phyloP scores from a whole-genome alignment of 1,284 basidiomycete species.

The Caloboletus firmus region DNA sequence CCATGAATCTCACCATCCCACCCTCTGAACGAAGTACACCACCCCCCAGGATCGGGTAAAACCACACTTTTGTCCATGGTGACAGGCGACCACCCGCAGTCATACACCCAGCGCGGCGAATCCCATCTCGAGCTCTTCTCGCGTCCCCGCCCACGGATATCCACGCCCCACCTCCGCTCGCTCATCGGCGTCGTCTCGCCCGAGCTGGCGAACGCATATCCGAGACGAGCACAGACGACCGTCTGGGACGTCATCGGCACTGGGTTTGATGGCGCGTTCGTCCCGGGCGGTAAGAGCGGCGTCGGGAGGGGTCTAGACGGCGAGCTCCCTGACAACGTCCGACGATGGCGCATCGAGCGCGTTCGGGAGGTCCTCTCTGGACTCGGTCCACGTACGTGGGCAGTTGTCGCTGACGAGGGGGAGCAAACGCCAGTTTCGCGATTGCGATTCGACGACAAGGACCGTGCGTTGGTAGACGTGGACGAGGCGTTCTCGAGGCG shows the following conservation, averaged over 20 bases:
- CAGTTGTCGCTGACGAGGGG: not conserved
- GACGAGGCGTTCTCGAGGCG: constrained; percentile 44
- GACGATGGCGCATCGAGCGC: constrained; percentile 46
- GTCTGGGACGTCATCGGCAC: constrained; percentile 82
- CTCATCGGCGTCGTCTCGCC: constrained; percentile 83
- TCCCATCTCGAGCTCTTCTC: constrained; percentile 72
- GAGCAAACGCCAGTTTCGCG: not conserved
- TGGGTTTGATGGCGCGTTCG: constrained; percentile 82
- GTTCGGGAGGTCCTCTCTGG: constrained; percentile 57
- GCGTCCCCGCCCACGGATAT: constrained; percentile 59
- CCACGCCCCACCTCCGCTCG: constrained; percentile 56
- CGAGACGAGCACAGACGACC: constrained; percentile 66
- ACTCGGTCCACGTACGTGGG: constrained; percentile 63
- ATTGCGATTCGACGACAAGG: not conserved
- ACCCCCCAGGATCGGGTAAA: constrained; percentile 79
- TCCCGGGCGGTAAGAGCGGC: constrained; percentile 49
- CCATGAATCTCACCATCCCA: not conserved
- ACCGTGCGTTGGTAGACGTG: constrained; percentile 10
- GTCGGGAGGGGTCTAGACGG: constrained; percentile 45
- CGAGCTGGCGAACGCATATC: constrained; percentile 90
- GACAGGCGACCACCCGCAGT: constrained; percentile 93
- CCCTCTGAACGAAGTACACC: not conserved
- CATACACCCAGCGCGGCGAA: constrained; percentile 72
- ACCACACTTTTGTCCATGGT: constrained; percentile 92
- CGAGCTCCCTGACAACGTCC: constrained; percentile 36